phyloP scores from a whole-genome alignment of 768 basidiomycete genomes.

The Leccinum arenicola region DNA sequence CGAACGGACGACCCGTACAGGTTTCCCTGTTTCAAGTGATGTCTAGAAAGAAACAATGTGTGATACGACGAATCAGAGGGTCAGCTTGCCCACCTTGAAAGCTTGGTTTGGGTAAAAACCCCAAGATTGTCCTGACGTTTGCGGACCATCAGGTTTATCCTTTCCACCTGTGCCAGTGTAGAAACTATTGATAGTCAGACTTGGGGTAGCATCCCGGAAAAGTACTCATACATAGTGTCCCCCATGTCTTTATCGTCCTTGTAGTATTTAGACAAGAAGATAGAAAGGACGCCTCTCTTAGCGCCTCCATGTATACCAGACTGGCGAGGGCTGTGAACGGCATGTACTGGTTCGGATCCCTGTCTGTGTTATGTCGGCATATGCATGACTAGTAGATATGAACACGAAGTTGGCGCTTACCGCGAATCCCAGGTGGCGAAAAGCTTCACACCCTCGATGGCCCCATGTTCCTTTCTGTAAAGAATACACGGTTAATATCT shows the following conservation, averaged over 20 bases:
- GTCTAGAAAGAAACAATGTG: slow-evolving; percentile 9
- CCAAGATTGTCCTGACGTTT: slow-evolving; percentile 23
- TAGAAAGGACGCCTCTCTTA: not conserved
- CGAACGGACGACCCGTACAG: slow-evolving; percentile 29
- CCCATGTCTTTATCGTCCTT: not conserved
- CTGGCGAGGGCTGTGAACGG: not conserved
- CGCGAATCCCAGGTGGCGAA: not conserved
- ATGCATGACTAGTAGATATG: not conserved
- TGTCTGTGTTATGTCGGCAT: not conserved
- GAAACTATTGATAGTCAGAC: slow-evolving; percentile 18
- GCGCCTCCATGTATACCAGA: not conserved
- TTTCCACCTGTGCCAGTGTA: slow-evolving; percentile 30
- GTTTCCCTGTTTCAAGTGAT: slow-evolving; percentile 16
- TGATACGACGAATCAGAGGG: not conserved
- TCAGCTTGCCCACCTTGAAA: slow-evolving; percentile 14
- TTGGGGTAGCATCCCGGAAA: not conserved
- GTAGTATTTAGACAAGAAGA: not conserved
- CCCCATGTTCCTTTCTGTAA: not conserved
- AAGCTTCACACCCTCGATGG: not conserved
- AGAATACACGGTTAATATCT: not conserved
- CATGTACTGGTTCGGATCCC: too few relatives aligned
- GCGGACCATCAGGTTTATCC: slow-evolving; percentile 13
- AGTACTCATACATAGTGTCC: not conserved
- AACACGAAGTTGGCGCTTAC: not conserved
- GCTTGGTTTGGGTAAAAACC: slow-evolving; percentile 3